Evolutionary conservation across 768 basidiomycete species (phyloP).

Genomic region (Tricholoma bakamatsutake): DNA sequence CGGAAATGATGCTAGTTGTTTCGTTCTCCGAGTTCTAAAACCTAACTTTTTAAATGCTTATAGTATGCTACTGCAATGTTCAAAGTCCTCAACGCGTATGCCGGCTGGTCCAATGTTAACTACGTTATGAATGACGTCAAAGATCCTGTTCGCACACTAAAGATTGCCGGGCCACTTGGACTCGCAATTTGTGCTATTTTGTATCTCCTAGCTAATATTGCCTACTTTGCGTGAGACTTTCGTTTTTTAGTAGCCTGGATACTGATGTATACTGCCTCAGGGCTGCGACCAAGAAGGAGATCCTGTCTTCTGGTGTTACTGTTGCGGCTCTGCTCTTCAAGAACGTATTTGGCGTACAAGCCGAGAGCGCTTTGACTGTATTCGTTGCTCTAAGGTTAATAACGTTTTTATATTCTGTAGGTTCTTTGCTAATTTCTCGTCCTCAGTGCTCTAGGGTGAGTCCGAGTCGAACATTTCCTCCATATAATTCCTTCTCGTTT

Average conservation of each 20-base stretch:
- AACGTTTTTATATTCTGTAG: not conserved
- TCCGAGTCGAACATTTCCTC: not conserved
- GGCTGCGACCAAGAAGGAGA: slow-evolving; percentile 59
- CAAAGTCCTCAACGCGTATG: slow-evolving; percentile 46
- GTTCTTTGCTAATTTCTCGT: not conserved
- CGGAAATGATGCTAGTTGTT: not conserved
- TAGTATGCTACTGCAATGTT: not conserved
- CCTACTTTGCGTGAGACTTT: not conserved
- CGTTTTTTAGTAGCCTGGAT: not conserved
- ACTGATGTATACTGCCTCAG: slow-evolving; percentile 39
- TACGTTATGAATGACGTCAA: slow-evolving; percentile 61
- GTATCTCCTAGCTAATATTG: slow-evolving; percentile 51
- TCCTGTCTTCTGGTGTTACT: slow-evolving; percentile 48
- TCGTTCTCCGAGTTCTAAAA: not conserved
- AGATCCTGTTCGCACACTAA: slow-evolving; percentile 57
- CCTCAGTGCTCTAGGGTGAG: not conserved
- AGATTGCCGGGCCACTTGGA: slow-evolving; percentile 59
- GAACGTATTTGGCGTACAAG: slow-evolving; percentile 52
- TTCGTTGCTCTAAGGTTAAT: slow-evolving; percentile 11
- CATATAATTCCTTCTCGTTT: not conserved
- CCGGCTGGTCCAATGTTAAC: slow-evolving; percentile 64
- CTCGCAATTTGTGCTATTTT: slow-evolving; percentile 46
- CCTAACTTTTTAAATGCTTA: not conserved
- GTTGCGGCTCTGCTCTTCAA: slow-evolving; percentile 64
- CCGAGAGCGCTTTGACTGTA: slow-evolving; percentile 34